Base-by-base conservation (phyloP, 352 stramenopile genomes). In the Phytophthora meadii region DNA sequence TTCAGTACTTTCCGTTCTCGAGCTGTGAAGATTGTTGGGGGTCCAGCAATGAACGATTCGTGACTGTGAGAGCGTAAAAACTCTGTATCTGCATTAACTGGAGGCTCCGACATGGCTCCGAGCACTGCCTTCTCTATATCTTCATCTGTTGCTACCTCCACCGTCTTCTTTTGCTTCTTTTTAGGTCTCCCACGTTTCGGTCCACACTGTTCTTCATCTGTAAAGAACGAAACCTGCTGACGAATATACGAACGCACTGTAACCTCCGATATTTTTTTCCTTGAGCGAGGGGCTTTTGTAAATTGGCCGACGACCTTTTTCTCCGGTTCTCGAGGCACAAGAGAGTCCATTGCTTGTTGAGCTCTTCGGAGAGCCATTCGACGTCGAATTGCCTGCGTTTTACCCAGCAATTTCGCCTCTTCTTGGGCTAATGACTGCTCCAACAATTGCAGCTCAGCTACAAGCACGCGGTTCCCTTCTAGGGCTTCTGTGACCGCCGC, bases 201-300 rank as follows among this genome's bases (percentile, higher is more conserved):
- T 40, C 57, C 42, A 3, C 12, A 42, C 17, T 61, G 68, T 10
- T 39, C 57, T n/a, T 74, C 65, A 65, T 92, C 81, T 14, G 74
- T 68, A 51, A 91, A 93, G 61, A 90, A 90, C 8, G 82, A 93
- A 28, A 59, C 40, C 32, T 81, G 74, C 32, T 65, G 74, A 0
- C 82, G 84, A 46, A 92, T 89, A 52, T 74, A 89, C 1, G 82
- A 90, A 45, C 78, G 81, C 41, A 77, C 69, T 12, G 74, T 53
- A 5, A 74, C 76, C 1, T 67, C 70, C 11, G 73, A 41, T 15
- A n/a, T 0, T 46, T 63, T 67, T 11, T 56, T 34, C 34, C 57
- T 17, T 5, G 4, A 37, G 14, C 57, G 49, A 19, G 24, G 28
- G 5, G 5, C 42, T 37, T 71, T 76, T n/a, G 42, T 49, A 34